Evolutionary conservation across 495 filamentous ascomycete species (phyloP).

Genomic region (Penicillium salamii): DNA sequence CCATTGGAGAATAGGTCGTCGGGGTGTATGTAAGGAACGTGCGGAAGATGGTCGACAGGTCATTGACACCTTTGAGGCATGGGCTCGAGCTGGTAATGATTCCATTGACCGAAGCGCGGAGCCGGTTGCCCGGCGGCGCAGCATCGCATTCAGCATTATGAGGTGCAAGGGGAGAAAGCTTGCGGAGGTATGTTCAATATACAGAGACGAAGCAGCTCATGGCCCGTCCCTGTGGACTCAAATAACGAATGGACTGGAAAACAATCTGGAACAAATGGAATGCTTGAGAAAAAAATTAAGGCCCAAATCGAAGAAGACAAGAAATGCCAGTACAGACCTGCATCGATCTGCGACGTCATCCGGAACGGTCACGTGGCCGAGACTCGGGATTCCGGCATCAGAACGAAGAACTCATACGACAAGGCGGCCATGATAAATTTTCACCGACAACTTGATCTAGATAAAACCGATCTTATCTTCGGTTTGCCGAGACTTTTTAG

Average conservation of each 20-base stretch:
- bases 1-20: constrained; percentile 25
- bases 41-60: constrained; percentile 10
- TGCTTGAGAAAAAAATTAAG: not conserved
- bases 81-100: constrained; percentile 20
- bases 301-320: not conserved
- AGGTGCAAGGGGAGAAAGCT: constrained; percentile 9
- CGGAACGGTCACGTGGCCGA: constrained; percentile 15
- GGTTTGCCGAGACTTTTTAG: not conserved
- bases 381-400: constrained; percentile 16
- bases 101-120: constrained; percentile 33
- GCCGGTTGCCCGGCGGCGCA: constrained; percentile 36
- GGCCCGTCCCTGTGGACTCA: constrained; percentile 5
- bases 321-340: not conserved
- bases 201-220: constrained; percentile 13
- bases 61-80: constrained; percentile 12
- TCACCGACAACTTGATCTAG: constrained; percentile 7
- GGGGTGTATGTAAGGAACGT: constrained; percentile 24
- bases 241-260: constrained; percentile 5
- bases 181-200: constrained; percentile 14
- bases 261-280: not conserved
- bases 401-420: constrained; percentile 3
- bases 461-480: too few species aligned
- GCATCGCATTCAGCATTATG: constrained; percentile 36
- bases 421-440: not conserved
- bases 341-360: constrained; percentile 18